phyloP scores from a whole-genome alignment of 306 rosid genomes.

The Pueraria montana region DNA sequence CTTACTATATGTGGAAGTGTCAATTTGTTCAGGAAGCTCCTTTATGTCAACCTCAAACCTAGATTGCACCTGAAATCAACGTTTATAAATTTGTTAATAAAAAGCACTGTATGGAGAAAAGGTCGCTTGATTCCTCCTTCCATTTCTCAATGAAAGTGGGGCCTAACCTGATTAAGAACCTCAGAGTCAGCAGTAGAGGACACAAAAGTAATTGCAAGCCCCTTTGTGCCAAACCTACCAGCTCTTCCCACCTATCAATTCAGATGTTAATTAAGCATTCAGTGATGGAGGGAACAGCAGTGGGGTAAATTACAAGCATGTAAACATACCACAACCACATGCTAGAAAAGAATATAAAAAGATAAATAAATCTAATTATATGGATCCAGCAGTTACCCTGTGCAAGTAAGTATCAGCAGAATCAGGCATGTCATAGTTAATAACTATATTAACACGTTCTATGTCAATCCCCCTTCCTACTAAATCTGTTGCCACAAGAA shows the following conservation, averaged over 20 bases:
- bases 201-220: conserved; percentile 96
- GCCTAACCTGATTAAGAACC: conserved; percentile 68
- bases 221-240: conserved; percentile 97
- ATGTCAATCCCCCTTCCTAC: conserved; percentile 90
- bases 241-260: conserved; percentile 88
- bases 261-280: conserved; percentile 21
- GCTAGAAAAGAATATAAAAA: not conserved
- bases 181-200: conserved; percentile 85
- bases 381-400: conserved; percentile 59
- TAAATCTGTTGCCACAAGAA: conserved; percentile 86
- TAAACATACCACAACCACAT: conserved; percentile 6
- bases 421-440: conserved; percentile 88
- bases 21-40: conserved; percentile 98
- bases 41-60: conserved; percentile 98
- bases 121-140: not conserved
- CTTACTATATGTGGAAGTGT: conserved; percentile 94
- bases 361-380: not conserved
- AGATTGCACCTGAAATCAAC: conserved; percentile 80
- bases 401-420: conserved; percentile 79
- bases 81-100: conserved; percentile 56
- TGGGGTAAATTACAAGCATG: conserved; percentile 6
- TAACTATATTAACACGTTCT: conserved; percentile 85
- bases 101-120: conserved; percentile 21
- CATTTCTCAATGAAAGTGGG: conserved; percentile 5
- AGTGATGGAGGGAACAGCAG: not conserved